A percentile compares a stretch with the other conserved stretches of the same genome.
These are phyloP conservation scores for Trichoderma reesei DNA, from an alignment of 495 filamentous ascomycete genomes.

Conservation along the genomic window DNA sequence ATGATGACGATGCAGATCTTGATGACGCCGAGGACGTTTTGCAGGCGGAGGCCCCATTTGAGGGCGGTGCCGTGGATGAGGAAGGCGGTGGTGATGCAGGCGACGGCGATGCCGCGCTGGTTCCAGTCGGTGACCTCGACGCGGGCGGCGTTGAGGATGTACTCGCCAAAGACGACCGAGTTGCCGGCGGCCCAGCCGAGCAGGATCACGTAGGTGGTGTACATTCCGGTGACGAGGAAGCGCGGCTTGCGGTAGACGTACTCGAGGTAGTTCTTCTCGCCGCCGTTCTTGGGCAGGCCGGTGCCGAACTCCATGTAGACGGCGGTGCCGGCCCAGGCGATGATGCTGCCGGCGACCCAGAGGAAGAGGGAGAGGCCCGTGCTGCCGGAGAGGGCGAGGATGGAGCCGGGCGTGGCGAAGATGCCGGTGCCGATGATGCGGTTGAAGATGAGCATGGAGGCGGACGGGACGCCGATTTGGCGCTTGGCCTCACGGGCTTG, in stretches of 20 bases:
- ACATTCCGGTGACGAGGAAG: conserved; percentile 52
- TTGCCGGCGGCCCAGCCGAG: conserved; percentile 48
- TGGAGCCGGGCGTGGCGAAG: conserved; percentile 63
- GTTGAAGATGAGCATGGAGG: conserved; percentile 36
- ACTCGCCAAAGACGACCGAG: conserved; percentile 57
- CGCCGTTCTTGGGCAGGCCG: conserved; percentile 40
- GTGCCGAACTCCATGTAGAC: conserved; percentile 58
- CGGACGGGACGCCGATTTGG: conserved; percentile 27
- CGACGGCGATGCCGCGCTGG: conserved; percentile 49
- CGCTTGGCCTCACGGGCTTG: conserved; percentile 25
- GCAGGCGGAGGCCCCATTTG: conserved; percentile 53
- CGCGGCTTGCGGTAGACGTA: conserved; percentile 50
- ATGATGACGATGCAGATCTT: conserved; percentile 57
- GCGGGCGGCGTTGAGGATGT: conserved; percentile 52
- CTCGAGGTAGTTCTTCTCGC: conserved; percentile 54
- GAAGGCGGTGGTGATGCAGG: conserved; percentile 47
- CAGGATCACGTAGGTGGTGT: conserved; percentile 47
- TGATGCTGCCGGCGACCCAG: conserved; percentile 55
- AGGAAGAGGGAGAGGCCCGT: conserved; percentile 55
- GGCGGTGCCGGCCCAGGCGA: conserved; percentile 52
- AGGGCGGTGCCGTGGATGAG: conserved; percentile 47
- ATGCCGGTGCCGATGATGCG: conserved; percentile 73
- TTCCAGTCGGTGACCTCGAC: conserved; percentile 48
- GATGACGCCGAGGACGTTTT: conserved; percentile 53
- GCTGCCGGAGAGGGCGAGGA: conserved; percentile 57